Evolutionary conservation across 2,329 filamentous ascomycete genomes (phyloP).

Genomic region (Fusarium globosum): DNA sequence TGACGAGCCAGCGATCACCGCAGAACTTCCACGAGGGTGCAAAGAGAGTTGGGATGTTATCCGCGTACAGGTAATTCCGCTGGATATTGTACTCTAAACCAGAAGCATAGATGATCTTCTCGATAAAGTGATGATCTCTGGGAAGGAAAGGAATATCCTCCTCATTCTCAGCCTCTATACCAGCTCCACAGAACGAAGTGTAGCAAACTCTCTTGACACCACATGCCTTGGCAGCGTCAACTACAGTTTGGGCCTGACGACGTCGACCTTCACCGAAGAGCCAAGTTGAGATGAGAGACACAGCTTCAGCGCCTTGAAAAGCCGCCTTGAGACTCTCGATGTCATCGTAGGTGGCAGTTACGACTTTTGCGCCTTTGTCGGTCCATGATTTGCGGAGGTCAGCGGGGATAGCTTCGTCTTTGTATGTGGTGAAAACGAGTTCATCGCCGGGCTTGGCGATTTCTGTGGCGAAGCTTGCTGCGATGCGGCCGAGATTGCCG

Average conservation of each 20-base stretch:
- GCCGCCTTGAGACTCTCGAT: slow-evolving; percentile 37
- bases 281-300: slow-evolving; percentile 42
- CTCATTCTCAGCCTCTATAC: slow-evolving; percentile 40
- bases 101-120: slow-evolving; percentile 37
- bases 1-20: slow-evolving; percentile 38
- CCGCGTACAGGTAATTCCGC: slow-evolving; percentile 41
- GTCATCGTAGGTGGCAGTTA: slow-evolving; percentile 38
- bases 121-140: slow-evolving; percentile 41
- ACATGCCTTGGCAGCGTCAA: slow-evolving; percentile 39
- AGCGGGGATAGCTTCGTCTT: slow-evolving; percentile 29
- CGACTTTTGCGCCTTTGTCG: slow-evolving; percentile 36
- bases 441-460: slow-evolving; percentile 39
- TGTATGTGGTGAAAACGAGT: slow-evolving; percentile 41
- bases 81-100: slow-evolving; percentile 40
- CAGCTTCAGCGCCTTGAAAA: slow-evolving; percentile 42
- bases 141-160: slow-evolving; percentile 43
- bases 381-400: slow-evolving; percentile 33
- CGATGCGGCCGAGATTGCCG: slow-evolving; percentile 39
- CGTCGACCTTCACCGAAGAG: slow-evolving; percentile 39
- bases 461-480: slow-evolving; percentile 37
- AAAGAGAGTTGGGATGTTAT: slow-evolving; percentile 41
- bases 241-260: slow-evolving; percentile 33
- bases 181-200: slow-evolving; percentile 40
- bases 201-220: slow-evolving; percentile 41
- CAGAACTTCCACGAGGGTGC: slow-evolving; percentile 39